These are phyloP conservation scores for Amaranthus hypochondriacus DNA, from an alignment of 148 eudicot species.

Conservation along the genomic window DNA sequence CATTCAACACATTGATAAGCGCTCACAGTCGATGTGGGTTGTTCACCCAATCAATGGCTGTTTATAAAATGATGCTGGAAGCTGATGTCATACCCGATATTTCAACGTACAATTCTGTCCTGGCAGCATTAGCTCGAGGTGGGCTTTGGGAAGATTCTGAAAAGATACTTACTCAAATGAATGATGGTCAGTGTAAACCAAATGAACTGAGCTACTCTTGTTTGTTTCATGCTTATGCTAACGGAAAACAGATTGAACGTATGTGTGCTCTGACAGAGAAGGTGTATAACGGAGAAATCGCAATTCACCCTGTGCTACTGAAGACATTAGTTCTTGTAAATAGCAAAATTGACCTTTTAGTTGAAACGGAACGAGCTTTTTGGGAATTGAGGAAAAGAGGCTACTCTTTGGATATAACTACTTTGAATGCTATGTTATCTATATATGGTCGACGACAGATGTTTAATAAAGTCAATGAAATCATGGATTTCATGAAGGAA, in stretches of 20 bases:
- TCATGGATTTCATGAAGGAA: slow-evolving; percentile 58
- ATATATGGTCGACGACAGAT: slow-evolving; percentile 76
- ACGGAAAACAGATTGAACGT: slow-evolving; percentile 60
- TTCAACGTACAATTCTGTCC: slow-evolving; percentile 79
- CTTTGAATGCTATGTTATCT: slow-evolving; percentile 77
- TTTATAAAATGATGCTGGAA: slow-evolving; percentile 72
- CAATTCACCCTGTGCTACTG: slow-evolving; percentile 47
- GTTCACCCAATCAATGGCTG: slow-evolving; percentile 64
- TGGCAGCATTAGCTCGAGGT: slow-evolving; percentile 82
- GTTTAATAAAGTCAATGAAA: slow-evolving; percentile 58
- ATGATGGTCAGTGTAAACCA: slow-evolving; percentile 52
- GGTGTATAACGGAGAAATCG: slow-evolving; percentile 61
- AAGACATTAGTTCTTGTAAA: slow-evolving; percentile 80
- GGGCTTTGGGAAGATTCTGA: slow-evolving; percentile 93
- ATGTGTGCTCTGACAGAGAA: slow-evolving; percentile 57
- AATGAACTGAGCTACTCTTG: slow-evolving; percentile 71
- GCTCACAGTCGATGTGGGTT: slow-evolving; percentile 84
- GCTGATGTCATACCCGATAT: slow-evolving; percentile 72
- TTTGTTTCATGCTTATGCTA: slow-evolving; percentile 89
- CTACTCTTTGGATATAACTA: slow-evolving; percentile 54
- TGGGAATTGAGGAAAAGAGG: slow-evolving; percentile 57
- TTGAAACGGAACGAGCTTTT: slow-evolving; percentile 79
- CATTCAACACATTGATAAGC: slow-evolving; percentile 78
- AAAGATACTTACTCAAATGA: slow-evolving; percentile 71
- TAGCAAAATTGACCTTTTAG: slow-evolving; percentile 62